Base-by-base conservation (phyloP, 768 basidiomycete genomes). In the Jaapia argillacea region DNA sequence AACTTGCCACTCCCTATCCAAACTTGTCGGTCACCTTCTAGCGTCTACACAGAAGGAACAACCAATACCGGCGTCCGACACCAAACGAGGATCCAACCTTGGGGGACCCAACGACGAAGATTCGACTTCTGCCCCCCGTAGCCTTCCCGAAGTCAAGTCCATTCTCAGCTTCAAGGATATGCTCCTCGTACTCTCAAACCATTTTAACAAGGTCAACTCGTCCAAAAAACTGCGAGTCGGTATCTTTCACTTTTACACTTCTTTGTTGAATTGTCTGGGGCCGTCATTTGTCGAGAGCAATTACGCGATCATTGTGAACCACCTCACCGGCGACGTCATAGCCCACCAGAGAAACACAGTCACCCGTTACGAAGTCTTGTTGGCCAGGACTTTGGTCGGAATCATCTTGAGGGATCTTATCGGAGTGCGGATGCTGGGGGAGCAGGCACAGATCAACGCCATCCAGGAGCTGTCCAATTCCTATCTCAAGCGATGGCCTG, bases 401-500 rank as follows among this genome's bases (percentile, higher is more conserved):
- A 72, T 90, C 24, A 53, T 98, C 7, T 62, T 97, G 23, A 70
- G 91, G 41, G 89, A 96, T 51, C 71, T 97, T 22, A 79, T 99
- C 36, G 90, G 88, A 2, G 79, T 85, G 2, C 68, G 93, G 47
- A 82, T 96, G 73, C 63, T 98, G 49, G 85, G 85, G 47, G 94
- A 99, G 55, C 88, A 91, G 56, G 93, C 85, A 0, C 94, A 98
- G 61, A 93, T 98, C 37, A 68, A 70, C 22, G 93, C 93, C 2
- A 86, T 96, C 25, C 81, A 86, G 52, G 93, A 96, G 51, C 66
- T 96, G 33, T 80, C 87, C 0, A 80, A 70, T 26, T 68, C 74
- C 3, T 96, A 90, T 58, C 66, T 96, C 46, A 90, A 86, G 60
- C 75, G 88, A 42, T 97, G 91, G 90, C 91, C 92, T 1, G 84